Conservation (phyloP, 192 early-diverging fungal genomes). For the Entomortierella beljakovae region DNA sequence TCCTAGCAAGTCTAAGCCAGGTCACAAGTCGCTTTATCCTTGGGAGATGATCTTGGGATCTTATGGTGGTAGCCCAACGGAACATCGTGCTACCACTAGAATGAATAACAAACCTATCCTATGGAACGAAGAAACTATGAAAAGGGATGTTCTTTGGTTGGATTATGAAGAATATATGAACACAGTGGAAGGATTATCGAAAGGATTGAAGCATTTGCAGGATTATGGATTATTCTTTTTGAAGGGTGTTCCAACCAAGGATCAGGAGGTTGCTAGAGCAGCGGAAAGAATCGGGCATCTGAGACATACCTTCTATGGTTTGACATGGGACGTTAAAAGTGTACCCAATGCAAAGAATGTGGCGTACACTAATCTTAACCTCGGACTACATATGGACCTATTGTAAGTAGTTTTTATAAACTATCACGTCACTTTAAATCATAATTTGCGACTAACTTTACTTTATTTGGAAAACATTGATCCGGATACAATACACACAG, state of each 20-base stretch:
- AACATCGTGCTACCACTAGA: constrained; percentile 17
- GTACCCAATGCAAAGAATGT: constrained; percentile 83
- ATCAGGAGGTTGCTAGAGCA: constrained; percentile 67
- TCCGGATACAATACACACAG: constrained; percentile 40
- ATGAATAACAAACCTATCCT: constrained; percentile 49
- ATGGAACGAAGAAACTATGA: constrained; percentile 57
- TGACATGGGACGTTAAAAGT: constrained; percentile 82
- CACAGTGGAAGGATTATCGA: constrained; percentile 61
- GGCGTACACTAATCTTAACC: constrained; percentile 83
- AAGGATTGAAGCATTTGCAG: constrained; percentile 67
- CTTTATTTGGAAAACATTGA: constrained; percentile 1
- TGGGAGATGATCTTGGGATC: constrained; percentile 52
- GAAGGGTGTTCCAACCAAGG: constrained; percentile 68
- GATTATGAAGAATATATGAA: constrained; percentile 69
- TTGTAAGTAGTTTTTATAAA: constrained; percentile 63
- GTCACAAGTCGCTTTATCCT: constrained; percentile 27
- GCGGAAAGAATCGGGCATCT: constrained; percentile 76
- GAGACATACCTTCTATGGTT: constrained; percentile 81
- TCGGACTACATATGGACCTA: constrained; percentile 91
- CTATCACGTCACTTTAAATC: background rate
- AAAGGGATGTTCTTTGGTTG: constrained; percentile 60
- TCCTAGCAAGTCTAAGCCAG: constrained; percentile 32
- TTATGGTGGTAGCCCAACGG: constrained; percentile 26
- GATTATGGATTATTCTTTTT: constrained; percentile 79
- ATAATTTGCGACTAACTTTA: constrained; percentile 2